phyloP scores from a whole-genome alignment of 1,139 yeast species.

The Pichia sp. region DNA sequence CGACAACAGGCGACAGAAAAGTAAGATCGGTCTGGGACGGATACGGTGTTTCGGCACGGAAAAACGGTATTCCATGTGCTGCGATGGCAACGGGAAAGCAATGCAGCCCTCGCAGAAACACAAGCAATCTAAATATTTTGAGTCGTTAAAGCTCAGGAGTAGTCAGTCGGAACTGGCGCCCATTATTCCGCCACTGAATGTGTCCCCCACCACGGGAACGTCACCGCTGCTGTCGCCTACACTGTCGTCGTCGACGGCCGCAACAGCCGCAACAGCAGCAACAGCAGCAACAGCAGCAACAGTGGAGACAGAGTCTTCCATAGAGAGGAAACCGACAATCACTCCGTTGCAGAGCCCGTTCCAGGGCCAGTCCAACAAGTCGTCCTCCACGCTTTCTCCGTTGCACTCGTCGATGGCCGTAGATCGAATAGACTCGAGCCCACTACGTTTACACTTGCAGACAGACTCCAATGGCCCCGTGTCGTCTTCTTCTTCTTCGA shows the following conservation, averaged over 20 bases:
- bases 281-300: too few relatives aligned
- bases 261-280: too few relatives aligned
- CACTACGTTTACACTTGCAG: not conserved
- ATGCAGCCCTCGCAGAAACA: conserved; percentile 2
- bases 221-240: not conserved
- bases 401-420: not conserved
- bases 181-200: not conserved
- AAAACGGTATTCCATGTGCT: not conserved
- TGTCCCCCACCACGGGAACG: not conserved
- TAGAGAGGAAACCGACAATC: not conserved
- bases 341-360: not conserved
- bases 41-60: not conserved
- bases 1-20: not conserved
- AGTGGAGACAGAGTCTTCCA: not conserved
- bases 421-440: not conserved
- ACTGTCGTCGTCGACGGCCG: not conserved
- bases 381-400: not conserved
- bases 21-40: not conserved
- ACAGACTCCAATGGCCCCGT: not conserved
- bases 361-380: not conserved
- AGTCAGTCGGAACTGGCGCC: not conserved
- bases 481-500: not conserved
- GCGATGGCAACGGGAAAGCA: not conserved
- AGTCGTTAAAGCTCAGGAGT: conserved; percentile 1
- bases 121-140: conserved; percentile 14